Conservation (phyloP, 352 stramenopile species). For the Phytophthora litchii region DNA sequence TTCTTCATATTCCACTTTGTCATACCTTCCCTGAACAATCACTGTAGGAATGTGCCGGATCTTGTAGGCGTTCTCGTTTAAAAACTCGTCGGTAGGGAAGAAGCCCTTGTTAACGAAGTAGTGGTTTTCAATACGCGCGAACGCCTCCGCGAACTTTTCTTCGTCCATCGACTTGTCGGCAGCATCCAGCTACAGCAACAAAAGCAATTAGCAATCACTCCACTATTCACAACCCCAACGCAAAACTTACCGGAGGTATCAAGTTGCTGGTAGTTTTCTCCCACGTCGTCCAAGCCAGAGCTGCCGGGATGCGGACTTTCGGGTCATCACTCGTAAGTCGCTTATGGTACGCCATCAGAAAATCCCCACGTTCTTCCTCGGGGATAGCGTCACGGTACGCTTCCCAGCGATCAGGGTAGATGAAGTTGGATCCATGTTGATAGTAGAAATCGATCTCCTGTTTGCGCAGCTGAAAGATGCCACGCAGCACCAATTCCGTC, state of each 20-base stretch:
- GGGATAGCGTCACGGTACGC: conserved; percentile 89
- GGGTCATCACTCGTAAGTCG: conserved; percentile 88
- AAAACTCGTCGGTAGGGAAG: conserved; percentile 86
- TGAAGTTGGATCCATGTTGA: conserved; percentile 84
- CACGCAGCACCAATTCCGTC: conserved; percentile 90
- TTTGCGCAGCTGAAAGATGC: conserved; percentile 92
- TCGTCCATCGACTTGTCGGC: conserved; percentile 84
- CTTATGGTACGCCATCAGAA: conserved; percentile 89
- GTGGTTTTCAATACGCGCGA: conserved; percentile 94
- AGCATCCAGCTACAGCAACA: conserved; percentile 45
- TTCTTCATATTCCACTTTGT: neutral
- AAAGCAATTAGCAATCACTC: conserved; percentile 5
- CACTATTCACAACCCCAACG: neutral
- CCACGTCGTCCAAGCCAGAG: conserved; percentile 91
- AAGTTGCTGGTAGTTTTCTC: conserved; percentile 90
- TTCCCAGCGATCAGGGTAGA: conserved; percentile 93
- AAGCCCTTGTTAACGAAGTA: conserved; percentile 93
- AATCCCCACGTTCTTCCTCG: conserved; percentile 79
- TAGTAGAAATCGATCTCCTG: conserved; percentile 95
- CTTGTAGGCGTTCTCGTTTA: conserved; percentile 90
- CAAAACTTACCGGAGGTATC: conserved; percentile 55
- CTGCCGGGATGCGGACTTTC: conserved; percentile 79
- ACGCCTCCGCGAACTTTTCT: conserved; percentile 86
- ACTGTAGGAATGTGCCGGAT: conserved; percentile 93
- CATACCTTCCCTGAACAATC: conserved; percentile 89